Conservation (phyloP, 768 basidiomycete species). For the Naematelia encephala region DNA sequence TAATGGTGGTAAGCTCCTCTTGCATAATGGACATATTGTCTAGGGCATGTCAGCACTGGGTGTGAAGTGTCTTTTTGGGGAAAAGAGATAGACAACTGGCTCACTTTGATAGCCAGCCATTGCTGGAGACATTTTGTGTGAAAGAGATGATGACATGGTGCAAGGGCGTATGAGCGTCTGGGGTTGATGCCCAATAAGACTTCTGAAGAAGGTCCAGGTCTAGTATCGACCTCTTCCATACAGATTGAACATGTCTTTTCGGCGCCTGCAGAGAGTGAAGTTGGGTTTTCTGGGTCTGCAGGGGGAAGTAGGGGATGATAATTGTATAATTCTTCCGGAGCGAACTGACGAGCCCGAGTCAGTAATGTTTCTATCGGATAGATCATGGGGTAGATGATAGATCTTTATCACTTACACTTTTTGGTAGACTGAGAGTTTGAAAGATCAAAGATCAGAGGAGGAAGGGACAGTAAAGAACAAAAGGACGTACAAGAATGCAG, state of each 20-base stretch:
- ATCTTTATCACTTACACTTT: slow-evolving; percentile 60
- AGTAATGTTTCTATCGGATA: no score
- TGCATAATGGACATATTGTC: slow-evolving; percentile 92
- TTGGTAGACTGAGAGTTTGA: slow-evolving; percentile 56
- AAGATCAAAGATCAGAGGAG: background rate
- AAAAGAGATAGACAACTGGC: slow-evolving; percentile 30
- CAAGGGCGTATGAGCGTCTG: slow-evolving; percentile 73
- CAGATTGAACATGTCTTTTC: slow-evolving; percentile 85
- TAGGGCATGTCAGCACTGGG: background rate
- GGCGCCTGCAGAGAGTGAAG: slow-evolving; percentile 24
- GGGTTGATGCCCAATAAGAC: slow-evolving; percentile 51
- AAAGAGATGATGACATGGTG: slow-evolving; percentile 85
- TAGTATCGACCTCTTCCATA: slow-evolving; percentile 75
- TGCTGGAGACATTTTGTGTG: slow-evolving; percentile 76
- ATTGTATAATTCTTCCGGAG: slow-evolving; percentile 64
- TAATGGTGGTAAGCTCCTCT: slow-evolving; percentile 74
- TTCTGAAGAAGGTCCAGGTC: slow-evolving; percentile 49
- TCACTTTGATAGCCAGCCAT: slow-evolving; percentile 58
- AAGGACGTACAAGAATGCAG: slow-evolving; percentile 66
- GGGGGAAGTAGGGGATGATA: slow-evolving; percentile 77
- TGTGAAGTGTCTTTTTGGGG: background rate
- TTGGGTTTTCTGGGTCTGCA: slow-evolving; percentile 68
- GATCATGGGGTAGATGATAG: no score
- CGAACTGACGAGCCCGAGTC: no score
- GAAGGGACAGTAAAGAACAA: no score